Evolutionary conservation across 2,329 filamentous ascomycete species (phyloP).

Genomic region (Dactylellina leptospora): DNA sequence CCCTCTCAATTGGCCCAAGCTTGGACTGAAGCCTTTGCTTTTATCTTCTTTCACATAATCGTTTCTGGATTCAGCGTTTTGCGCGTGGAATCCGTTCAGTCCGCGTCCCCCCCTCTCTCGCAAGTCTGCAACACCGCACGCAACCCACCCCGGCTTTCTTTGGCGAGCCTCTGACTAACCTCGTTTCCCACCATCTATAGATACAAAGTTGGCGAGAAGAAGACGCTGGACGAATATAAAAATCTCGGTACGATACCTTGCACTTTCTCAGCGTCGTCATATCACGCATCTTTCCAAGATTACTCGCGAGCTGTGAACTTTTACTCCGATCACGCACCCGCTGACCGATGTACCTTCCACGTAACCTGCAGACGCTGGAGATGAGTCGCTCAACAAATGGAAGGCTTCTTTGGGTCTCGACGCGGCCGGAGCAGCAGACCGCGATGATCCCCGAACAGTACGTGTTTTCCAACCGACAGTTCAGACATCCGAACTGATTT

Average conservation of each 20-base stretch:
- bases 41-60: no score
- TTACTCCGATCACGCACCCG: no score
- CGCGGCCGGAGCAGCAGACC: conserved; percentile 62
- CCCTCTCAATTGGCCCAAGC: no score
- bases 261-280: no score
- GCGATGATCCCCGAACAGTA: conserved; percentile 55
- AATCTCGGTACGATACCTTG: conserved; percentile 78
- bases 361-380: conserved; percentile 70
- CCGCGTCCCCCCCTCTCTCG: no score
- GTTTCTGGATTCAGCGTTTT: neutral
- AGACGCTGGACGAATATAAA: conserved; percentile 93
- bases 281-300: no score
- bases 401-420: conserved; percentile 90
- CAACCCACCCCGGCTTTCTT: no score
- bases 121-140: no score
- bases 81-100: neutral
- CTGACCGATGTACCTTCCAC: no score
- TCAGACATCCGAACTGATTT: neutral
- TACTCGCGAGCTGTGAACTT: no score
- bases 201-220: conserved; percentile 99
- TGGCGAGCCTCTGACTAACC: conserved; percentile 20
- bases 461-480: neutral
- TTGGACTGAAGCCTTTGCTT: no score
- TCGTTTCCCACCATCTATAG: conserved; percentile 59
- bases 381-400: conserved; percentile 96